These are phyloP conservation scores for Magnolia officinalis DNA, from an alignment of 164 flowering plant species.

Conservation along the genomic window DNA sequence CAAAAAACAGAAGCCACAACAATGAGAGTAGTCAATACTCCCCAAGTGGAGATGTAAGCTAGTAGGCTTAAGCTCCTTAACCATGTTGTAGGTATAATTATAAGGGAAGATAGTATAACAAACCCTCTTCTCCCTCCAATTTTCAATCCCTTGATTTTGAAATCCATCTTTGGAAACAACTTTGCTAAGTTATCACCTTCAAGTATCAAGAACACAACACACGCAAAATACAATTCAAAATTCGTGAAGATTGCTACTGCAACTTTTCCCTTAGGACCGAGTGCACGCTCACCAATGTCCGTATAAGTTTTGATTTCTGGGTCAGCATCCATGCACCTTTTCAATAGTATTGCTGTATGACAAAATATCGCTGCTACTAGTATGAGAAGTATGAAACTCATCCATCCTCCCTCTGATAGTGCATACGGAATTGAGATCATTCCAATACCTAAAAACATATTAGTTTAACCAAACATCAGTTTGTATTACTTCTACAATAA, in stretches of 20 bases:
- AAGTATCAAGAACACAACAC: constrained; percentile 59
- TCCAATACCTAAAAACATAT: constrained; percentile 50
- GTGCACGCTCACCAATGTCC: constrained; percentile 65
- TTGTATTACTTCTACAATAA: too few relatives aligned
- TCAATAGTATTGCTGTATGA: constrained; percentile 55
- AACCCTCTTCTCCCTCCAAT: constrained; percentile 30
- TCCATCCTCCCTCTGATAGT: constrained; percentile 66
- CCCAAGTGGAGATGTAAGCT: constrained; percentile 60
- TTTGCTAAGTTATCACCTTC: constrained; percentile 79
- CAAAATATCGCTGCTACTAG: constrained; percentile 35
- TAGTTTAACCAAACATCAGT: too few relatives aligned
- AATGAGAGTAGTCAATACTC: constrained; percentile 66
- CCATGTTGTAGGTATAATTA: constrained; percentile 66
- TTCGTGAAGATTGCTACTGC: constrained; percentile 45
- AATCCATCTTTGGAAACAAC: constrained; percentile 42
- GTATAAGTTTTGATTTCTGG: constrained; percentile 43
- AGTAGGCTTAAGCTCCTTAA: constrained; percentile 47
- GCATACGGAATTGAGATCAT: constrained; percentile 70
- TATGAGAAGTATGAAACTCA: constrained; percentile 42
- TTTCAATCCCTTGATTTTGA: constrained; percentile 8
- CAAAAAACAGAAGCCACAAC: constrained; percentile 50
- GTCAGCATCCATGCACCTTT: constrained; percentile 53
- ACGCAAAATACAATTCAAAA: constrained; percentile 61
- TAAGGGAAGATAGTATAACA: constrained; percentile 42
- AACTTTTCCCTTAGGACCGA: constrained; percentile 57